Conservation (phyloP, 352 stramenopile genomes). For the Globisporangium takayamanum region DNA sequence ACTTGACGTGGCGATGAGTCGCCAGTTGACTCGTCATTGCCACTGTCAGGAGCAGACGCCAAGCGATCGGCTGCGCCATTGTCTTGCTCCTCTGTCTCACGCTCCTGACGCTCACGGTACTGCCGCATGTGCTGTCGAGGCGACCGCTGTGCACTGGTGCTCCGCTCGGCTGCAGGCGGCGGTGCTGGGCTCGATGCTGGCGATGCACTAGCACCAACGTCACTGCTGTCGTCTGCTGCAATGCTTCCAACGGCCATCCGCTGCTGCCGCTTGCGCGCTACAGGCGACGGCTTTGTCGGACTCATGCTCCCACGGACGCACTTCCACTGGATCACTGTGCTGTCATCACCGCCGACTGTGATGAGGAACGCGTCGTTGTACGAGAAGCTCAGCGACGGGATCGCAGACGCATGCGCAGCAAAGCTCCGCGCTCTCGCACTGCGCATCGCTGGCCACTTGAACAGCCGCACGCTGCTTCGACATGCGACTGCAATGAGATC, state of each 20-base stretch:
- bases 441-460: conserved; percentile 41
- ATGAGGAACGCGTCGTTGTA: conserved; percentile 44
- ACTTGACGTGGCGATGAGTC: neutral
- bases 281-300: conserved; percentile 1
- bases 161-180: conserved; percentile 13
- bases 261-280: conserved; percentile 9
- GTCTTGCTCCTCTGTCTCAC: neutral
- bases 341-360: conserved; percentile 49
- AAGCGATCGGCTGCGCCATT: neutral
- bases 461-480: conserved; percentile 38
- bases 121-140: conserved; percentile 26
- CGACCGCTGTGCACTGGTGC: conserved; percentile 17
- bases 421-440: conserved; percentile 36
- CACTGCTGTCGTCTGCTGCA: neutral
- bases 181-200: conserved; percentile 5
- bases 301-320: conserved; percentile 10
- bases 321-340: conserved; percentile 54
- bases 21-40: neutral
- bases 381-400: conserved; percentile 42
- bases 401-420: conserved; percentile 37
- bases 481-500: conserved; percentile 45
- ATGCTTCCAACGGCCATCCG: neutral
- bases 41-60: neutral
- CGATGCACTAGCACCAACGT: neutral
- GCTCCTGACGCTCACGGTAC: conserved; percentile 25